Evolutionary conservation across 768 basidiomycete genomes (phyloP), one percentile per base, ranked within the genome.

Genomic region (Leccinum longicurvipes): DNA sequence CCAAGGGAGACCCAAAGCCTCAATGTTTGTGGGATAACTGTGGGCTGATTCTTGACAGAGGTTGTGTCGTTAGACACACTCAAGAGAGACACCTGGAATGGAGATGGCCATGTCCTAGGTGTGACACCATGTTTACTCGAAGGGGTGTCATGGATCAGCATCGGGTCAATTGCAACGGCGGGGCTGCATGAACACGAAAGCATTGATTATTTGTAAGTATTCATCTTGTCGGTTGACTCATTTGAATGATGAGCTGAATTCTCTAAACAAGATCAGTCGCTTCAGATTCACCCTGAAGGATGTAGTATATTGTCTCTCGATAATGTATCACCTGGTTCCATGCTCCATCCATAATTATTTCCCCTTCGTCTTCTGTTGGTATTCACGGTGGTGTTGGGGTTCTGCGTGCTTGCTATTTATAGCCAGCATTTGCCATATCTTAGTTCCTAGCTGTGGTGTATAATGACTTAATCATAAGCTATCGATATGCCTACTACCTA

Each of bases 81-180:
- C 53, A 64, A 25, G 68, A 68, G 15, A 59, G 0, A 4, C 70
- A 70, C 39, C 60, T 72, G 3, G 51, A 27, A 17, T 60, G 55
- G 32, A 39, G 32, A 1, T 68, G 70, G 66, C 59, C 68, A 0
- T 70, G 68, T 27, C 54, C 64, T 0, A 58, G 5, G 2, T 70
- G 68, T 11, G 3, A 3, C 3, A 6, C n/a, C 0, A 1, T 42
- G 1, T 70, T 66, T 53, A 68, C 58, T 0, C 70, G 68, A 5
- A 48, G 58, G 32, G 51, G 58, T 4, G 57, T 54, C 1, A 52
- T 72, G 63, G 51, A 59, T 0, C 0, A 19, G 1, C 69, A 72
- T 19, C 55, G 51, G 21, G 21, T 8, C 8, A 7, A 4, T 1
- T 69, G 67, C 45, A 15, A 7, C 1, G 27, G 24, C 28, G 23